These are phyloP conservation scores for Thuja plicata DNA, from an alignment of 83 land plant genomes.

Conservation along the genomic window DNA sequence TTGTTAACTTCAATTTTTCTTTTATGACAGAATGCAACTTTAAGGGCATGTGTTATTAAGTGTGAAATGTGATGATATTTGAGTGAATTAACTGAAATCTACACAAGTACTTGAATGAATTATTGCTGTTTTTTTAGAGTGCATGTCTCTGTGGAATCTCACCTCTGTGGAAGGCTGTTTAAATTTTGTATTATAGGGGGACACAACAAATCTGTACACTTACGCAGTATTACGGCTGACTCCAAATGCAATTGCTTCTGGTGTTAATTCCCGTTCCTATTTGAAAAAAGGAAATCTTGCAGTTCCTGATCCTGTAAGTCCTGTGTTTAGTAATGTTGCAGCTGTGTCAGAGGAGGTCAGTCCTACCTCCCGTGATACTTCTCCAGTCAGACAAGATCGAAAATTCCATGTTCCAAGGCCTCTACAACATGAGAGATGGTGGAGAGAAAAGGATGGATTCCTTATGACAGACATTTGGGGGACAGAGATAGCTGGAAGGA, in stretches of 20 bases:
- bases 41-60: background rate
- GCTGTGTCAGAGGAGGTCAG: slow-evolving; percentile 25
- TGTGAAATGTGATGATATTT: background rate
- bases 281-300: slow-evolving; percentile 40
- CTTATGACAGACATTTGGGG: slow-evolving; percentile 79
- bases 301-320: slow-evolving; percentile 19
- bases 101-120: background rate
- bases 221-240: slow-evolving; percentile 82
- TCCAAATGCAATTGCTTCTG: slow-evolving; percentile 66
- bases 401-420: slow-evolving; percentile 58
- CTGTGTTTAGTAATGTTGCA: slow-evolving; percentile 22
- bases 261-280: slow-evolving; percentile 60
- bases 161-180: background rate
- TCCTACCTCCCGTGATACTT: slow-evolving; percentile 37
- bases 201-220: slow-evolving; percentile 73
- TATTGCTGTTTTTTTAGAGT: background rate
- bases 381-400: slow-evolving; percentile 28
- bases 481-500: slow-evolving; percentile 33
- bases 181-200: slow-evolving; percentile 50
- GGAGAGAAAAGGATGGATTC: slow-evolving; percentile 92
- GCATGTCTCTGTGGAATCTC: background rate
- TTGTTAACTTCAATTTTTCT: background rate
- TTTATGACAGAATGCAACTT: background rate
- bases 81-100: background rate
- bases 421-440: slow-evolving; percentile 76